Base-by-base conservation (phyloP, 805 yeast genomes). In the Limtongozyma cylindracea region DNA sequence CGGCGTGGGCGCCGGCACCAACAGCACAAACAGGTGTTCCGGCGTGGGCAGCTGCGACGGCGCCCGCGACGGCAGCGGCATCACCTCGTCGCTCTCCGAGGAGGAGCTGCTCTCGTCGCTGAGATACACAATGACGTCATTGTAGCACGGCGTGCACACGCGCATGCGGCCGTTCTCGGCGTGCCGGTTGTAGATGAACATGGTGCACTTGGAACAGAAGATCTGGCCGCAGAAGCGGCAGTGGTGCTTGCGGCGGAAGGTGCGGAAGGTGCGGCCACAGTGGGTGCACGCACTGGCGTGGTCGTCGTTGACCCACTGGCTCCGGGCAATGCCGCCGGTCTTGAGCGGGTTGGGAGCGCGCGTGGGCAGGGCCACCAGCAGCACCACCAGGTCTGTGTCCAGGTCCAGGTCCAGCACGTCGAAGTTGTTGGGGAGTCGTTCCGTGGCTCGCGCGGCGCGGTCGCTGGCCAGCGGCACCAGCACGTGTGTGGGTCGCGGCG, bases 191-290 rank as follows among this genome's bases (percentile, higher is more conserved):
- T 27, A 72, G 47, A 34, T 49, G 32, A 78, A 59, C 3, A 61
- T 46, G 0, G 94, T 77, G 41, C 98, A 84, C 7, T 58, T 54
- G 20, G 72, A 57, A 42, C 98, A 84, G 37, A 82, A 84, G 21
- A 84, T 82, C 41, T 82, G 93, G 3, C 98, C 98, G 45, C 98
- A 84, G 17, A 84, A 67, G 24, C 98, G 51, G 37, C 98, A 84
- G 43, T 84, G 98, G 39, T 84, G 98, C 31, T 76, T 73, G 31
- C 98, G 53, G 39, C 94, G 50, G 45, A 80, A 82, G 0, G 95
- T 72, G 1, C 73, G 62, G 37, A 84, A 84, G 3, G 64, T 61
- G 24, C 66, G 57, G 25, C 72, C 76, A 41, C 96, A 84, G 10
- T 70, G 56, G 26, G 78, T 64, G 36, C 98, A 84, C 29, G 78